These are phyloP conservation scores for Lizonia empirigonia DNA, from an alignment of 2,329 filamentous ascomycete genomes.

Conservation along the genomic window DNA sequence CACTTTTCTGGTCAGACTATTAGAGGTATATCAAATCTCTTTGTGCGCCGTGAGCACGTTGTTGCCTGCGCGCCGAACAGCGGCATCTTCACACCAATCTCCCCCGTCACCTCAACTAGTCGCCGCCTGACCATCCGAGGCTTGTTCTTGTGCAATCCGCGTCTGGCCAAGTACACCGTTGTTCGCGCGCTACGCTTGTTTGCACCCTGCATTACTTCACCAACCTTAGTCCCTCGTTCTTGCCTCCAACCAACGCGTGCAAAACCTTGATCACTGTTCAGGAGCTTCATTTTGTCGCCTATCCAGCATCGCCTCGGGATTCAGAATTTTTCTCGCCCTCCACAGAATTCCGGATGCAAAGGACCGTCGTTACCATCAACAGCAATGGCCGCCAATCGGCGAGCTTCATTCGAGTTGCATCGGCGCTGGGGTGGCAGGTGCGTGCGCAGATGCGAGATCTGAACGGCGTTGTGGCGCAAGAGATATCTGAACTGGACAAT, in stretches of 20 bases:
- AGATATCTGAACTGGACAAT: constrained; percentile 81
- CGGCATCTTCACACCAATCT: constrained; percentile 26
- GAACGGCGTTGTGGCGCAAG: constrained; percentile 85
- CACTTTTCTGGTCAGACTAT: constrained; percentile 21
- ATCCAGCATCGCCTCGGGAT: constrained; percentile 1
- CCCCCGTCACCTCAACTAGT: constrained; percentile 11
- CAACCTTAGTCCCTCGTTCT: constrained; percentile 13
- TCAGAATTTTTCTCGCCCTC: neutral
- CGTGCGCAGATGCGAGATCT: constrained; percentile 88
- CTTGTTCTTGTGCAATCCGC: constrained; percentile 10
- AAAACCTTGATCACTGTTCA: neutral
- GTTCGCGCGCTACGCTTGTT: constrained; percentile 21
- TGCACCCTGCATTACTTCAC: constrained; percentile 30
- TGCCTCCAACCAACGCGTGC: constrained; percentile 25
- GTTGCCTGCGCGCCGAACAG: constrained; percentile 31
- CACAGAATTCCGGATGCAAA: constrained; percentile 44
- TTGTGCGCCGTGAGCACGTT: constrained; percentile 29
- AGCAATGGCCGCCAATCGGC: constrained; percentile 94
- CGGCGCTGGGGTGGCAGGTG: constrained; percentile 90
- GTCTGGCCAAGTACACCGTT: neutral
- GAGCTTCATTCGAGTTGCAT: constrained; percentile 91
- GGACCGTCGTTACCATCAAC: constrained; percentile 91
- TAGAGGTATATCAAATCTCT: constrained; percentile 26
- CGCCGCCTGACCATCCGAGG: neutral
- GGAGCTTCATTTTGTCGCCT: constrained; percentile 1